These are phyloP conservation scores for Starmerella sirachaensis DNA, from an alignment of 805 yeast genomes.

Conservation along the genomic window DNA sequence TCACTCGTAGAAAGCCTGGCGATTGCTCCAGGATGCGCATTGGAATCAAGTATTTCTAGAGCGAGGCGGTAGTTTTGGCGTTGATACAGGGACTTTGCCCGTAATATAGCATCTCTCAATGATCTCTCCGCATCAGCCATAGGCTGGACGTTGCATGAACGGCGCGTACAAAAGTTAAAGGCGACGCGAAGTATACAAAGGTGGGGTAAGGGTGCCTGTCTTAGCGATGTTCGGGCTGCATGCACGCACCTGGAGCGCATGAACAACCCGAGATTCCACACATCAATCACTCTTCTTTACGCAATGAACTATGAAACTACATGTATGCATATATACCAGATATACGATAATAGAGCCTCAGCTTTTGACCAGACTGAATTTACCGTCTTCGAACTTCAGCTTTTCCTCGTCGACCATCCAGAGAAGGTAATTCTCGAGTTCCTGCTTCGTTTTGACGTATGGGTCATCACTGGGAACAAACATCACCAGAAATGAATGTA, in stretches of 20 bases:
- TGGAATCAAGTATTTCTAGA: conserved; percentile 17
- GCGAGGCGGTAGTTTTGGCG: conserved; percentile 14
- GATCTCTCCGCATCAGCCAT: no score
- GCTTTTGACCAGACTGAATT: conserved; percentile 26
- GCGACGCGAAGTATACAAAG: no score
- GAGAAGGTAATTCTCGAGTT: conserved; percentile 34
- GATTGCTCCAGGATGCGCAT: conserved; percentile 1
- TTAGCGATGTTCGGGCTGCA: no score
- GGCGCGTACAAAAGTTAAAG: conserved; percentile 3
- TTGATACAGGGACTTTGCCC: conserved; percentile 17
- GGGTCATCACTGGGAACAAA: conserved; percentile 44
- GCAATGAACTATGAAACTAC: no score
- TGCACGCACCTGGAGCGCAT: no score
- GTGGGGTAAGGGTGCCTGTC: no score
- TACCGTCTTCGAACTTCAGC: conserved; percentile 29
- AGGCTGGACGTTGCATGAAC: not conserved
- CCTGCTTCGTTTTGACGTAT: conserved; percentile 31
- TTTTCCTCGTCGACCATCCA: conserved; percentile 36
- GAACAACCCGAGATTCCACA: no score
- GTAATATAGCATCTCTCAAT: conserved; percentile 15
- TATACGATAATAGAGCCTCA: not conserved
- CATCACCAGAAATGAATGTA: conserved; percentile 43
- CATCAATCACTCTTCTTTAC: no score
- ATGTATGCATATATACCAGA: not conserved
- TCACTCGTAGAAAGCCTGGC: conserved; percentile 1